Evolutionary conservation across 1,139 yeast species (phyloP).

Genomic region (Yamadazyma blattariae): DNA sequence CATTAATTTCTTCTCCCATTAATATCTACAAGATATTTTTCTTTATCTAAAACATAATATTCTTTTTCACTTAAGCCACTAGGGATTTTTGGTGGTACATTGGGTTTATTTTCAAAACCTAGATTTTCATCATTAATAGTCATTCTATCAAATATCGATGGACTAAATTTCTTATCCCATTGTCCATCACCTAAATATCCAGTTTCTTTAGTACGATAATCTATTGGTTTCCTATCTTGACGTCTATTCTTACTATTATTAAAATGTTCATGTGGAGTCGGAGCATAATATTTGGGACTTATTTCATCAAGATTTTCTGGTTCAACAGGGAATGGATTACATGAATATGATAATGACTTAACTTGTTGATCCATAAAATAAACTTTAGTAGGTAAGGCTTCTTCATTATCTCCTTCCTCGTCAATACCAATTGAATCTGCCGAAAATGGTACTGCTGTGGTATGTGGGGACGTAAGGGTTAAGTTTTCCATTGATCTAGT

Average conservation of each 20-base stretch:
- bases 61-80: conserved; percentile 47
- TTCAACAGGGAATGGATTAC: conserved; percentile 18
- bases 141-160: conserved; percentile 36
- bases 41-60: conserved; percentile 43
- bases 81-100: conserved; percentile 56
- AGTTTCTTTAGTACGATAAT: conserved; percentile 24
- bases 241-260: conserved; percentile 14
- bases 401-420: conserved; percentile 19
- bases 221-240: conserved; percentile 20
- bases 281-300: conserved; percentile 46
- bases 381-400: conserved; percentile 32
- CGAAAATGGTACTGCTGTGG: conserved; percentile 39
- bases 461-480: conserved; percentile 8
- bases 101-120: conserved; percentile 34
- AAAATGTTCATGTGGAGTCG: conserved; percentile 43
- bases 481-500: conserved; percentile 13
- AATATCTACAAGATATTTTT: conserved; percentile 40
- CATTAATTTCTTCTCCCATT: conserved; percentile 31
- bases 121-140: conserved; percentile 21
- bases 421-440: conserved; percentile 45
- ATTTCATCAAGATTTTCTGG: conserved; percentile 32
- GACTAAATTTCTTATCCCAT: conserved; percentile 35
- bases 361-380: conserved; percentile 35
- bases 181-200: conserved; percentile 42
- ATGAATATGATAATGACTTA: conserved; percentile 24